These are phyloP conservation scores for Pelargonium nanum DNA, from an alignment of 345 rosid genomes.

Conservation along the genomic window DNA sequence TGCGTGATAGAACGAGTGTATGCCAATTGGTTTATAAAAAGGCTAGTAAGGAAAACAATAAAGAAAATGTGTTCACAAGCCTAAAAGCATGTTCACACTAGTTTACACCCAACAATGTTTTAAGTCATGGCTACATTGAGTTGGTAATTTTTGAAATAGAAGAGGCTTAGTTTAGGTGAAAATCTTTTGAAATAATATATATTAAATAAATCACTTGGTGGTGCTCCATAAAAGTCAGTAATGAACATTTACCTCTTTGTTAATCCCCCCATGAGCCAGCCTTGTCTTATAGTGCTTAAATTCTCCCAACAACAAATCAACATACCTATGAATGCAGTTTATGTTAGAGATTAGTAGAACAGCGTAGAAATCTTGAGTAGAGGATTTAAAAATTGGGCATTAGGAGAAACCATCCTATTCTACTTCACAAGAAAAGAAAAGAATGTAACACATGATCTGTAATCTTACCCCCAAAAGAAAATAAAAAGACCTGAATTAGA, in stretches of 20 bases:
- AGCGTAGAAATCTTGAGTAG: background rate
- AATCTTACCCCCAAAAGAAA: too few relatives aligned
- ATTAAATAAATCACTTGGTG: background rate
- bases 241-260: constrained; percentile 56
- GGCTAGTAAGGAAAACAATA: background rate
- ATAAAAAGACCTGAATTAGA: too few relatives aligned
- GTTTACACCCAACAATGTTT: background rate
- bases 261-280: constrained; percentile 85
- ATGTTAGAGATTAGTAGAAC: background rate
- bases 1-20: too few relatives aligned
- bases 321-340: constrained; percentile 43
- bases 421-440: too few relatives aligned
- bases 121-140: background rate
- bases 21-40: background rate
- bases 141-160: background rate
- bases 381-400: too few relatives aligned
- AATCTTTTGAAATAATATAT: too few relatives aligned
- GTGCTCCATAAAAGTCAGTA: background rate
- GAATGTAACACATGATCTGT: too few relatives aligned
- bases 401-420: too few relatives aligned
- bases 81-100: background rate
- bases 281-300: constrained; percentile 89
- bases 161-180: background rate
- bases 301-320: constrained; percentile 91
- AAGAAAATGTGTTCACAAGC: background rate